Base-by-base conservation (phyloP, 108 stramenopile genomes). In the Nitzschia putrida region DNA sequence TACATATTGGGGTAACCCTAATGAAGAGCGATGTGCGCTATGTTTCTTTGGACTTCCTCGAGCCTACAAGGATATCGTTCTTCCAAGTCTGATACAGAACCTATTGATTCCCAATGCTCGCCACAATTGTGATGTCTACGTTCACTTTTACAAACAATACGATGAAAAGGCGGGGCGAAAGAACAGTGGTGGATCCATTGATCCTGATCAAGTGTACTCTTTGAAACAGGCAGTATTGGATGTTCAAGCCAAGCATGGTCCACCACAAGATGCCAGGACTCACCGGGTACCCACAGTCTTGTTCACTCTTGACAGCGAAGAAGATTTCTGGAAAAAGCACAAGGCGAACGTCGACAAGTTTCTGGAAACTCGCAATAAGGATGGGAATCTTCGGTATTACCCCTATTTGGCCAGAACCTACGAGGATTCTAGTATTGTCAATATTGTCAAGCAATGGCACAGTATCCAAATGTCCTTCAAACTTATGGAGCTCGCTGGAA, bases 121-220 rank as follows among this genome's bases (percentile, higher is more conserved):
- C 12, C 80, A 80, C 66, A 55, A 82, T 50, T 87, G 86, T 54
- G 83, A 87, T 66, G 74, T 77, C 50, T 87, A 69, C 50, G 78
- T 84, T 1, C 80, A 84, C 45, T 69, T 63, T 21, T 73, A 77
- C 65, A 21, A 69, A 51, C 72, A 59, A 41, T 61, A 67, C 7
- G 38, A 76, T 67, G 83, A 81, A 71, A 58, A 40, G 9, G 49
- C 72, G 12, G 72, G 80, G 20, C 68, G 83, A 61, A 45, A 61
- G 22, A 79, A 77, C 40, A 57, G 56, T 11, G 79, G 83, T 9
- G 87, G 87, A n/a, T 18, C 26, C 11, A 54, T 84, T 22, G 26
- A 75, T 57, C 73, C 87, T 34, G 24, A 69, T n/a, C 79, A 83
- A 53, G 63, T 85, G 9, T 74, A 57, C n/a, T 56, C 63, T 26